Conservation (phyloP, 2,329 filamentous ascomycete species). For the Lecanicillium sp. region DNA sequence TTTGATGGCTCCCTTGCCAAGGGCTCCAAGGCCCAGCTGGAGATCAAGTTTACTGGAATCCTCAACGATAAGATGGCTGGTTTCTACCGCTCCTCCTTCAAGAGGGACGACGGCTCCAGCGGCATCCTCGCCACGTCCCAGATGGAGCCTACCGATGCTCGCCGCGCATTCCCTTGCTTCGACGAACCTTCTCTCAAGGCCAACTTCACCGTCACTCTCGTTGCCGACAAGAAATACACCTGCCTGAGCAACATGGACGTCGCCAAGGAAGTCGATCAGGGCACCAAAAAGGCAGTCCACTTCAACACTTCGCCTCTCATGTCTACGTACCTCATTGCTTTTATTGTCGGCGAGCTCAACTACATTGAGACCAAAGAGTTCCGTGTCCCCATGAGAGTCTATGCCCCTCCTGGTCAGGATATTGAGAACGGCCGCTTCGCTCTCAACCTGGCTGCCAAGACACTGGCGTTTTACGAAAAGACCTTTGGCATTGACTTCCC, state of each 20-base stretch:
- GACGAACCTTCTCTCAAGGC: slow-evolving; percentile 94
- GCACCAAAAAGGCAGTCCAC: slow-evolving; percentile 71
- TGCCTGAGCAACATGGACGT: slow-evolving; percentile 98
- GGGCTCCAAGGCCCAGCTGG: slow-evolving; percentile 63
- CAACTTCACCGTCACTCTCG: slow-evolving; percentile 80
- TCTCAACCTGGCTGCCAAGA: slow-evolving; percentile 79
- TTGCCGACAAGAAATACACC: slow-evolving; percentile 84
- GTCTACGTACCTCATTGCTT: slow-evolving; percentile 93
- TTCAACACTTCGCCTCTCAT: slow-evolving; percentile 90
- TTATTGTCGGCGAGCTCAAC: slow-evolving; percentile 89
- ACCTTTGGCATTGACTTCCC: slow-evolving; percentile 76
- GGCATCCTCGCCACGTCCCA: slow-evolving; percentile 85
- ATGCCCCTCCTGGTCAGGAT: slow-evolving; percentile 80
- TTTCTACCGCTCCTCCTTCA: slow-evolving; percentile 94
- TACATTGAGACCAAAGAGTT: slow-evolving; percentile 89
- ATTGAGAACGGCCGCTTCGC: slow-evolving; percentile 90
- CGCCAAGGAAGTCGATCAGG: slow-evolving; percentile 65
- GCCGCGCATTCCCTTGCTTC: slow-evolving; percentile 90
- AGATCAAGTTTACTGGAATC: slow-evolving; percentile 58
- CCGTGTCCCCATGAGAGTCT: slow-evolving; percentile 88
- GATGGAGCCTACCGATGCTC: slow-evolving; percentile 93
- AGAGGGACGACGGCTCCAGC: slow-evolving; percentile 67
- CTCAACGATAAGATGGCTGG: slow-evolving; percentile 95
- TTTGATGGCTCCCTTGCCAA: slow-evolving; percentile 66
- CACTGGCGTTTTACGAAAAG: slow-evolving; percentile 90